Base-by-base conservation (phyloP, 805 yeast species). In the Debaryomyces castellii region DNA sequence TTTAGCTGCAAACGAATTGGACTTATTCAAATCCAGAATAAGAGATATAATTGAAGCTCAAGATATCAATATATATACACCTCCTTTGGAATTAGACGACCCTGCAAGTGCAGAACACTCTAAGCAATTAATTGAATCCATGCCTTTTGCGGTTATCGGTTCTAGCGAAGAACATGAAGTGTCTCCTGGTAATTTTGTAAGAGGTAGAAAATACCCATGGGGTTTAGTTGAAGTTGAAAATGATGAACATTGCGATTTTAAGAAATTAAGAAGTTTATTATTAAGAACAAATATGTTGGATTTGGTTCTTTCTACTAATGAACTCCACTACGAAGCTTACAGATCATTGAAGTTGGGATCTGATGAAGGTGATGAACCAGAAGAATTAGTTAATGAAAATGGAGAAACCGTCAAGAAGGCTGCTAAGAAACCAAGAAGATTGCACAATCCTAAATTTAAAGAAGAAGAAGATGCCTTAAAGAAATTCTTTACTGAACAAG, bases 401-500 rank as follows among this genome's bases (percentile, higher is more conserved):
- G 69, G 69, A 10, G 69, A 64, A 45, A 51, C 58, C 14, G 50
- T 62, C 40, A 63, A 60, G 52, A 63, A 64, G 50, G 48, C 60
- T 3, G 45, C 50, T 33, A 71, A 67, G 58, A 83, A 82, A 54
- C 71, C 81, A 62, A 64, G 89, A 78, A 67, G 78, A 60, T 65
- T 74, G 43, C 78, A 73, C 59, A 91, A 94, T 67, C 98, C 98
- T 41, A 87, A 89, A 69, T 94, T 87, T 74, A 86, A 90, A 67
- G 97, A 94, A 69, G 98, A 92, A 67, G 99, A 94, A 69, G 94
- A 89, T 65, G 86, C 91, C 27, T 77, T 94, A 63, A 89, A 94
- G 79, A 86, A 87, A 71, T 87, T 87, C 67, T 94, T 94, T 71
- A 92, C 98, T 8, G 97, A 91, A 67, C 97, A 94, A 74, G 77